Percentiles rank a stretch among this genome's conserved stretches.
phyloP scores from a whole-genome alignment of 2,329 filamentous ascomycete species.

The Xylariales sp. region DNA sequence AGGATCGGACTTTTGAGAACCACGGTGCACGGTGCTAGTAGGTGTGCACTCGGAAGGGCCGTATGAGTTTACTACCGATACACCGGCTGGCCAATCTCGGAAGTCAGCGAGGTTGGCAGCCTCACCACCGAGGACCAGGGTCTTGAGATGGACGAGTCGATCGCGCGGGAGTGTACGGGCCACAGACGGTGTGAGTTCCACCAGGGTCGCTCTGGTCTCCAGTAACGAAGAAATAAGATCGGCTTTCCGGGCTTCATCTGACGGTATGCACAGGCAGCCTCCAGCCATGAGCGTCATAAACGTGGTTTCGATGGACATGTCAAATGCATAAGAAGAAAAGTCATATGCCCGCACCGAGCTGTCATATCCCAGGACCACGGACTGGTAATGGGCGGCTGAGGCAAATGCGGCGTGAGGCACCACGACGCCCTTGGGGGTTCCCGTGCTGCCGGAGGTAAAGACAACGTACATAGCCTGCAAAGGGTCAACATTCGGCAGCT shows the following conservation, averaged over 20 bases:
- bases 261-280: too few relatives aligned
- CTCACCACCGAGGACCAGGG: background rate
- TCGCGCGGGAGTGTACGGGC: background rate
- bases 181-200: background rate
- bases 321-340: background rate
- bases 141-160: background rate
- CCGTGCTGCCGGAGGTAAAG: background rate
- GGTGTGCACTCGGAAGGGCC: background rate
- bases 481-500: too few relatives aligned
- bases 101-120: background rate
- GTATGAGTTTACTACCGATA: background rate
- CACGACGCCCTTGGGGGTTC: background rate
- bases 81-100: background rate
- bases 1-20: background rate
- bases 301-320: too few relatives aligned
- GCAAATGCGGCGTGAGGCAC: background rate
- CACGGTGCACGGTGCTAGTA: background rate
- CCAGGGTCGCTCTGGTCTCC: background rate
- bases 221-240: too few relatives aligned
- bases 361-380: background rate
- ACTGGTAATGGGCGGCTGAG: background rate
- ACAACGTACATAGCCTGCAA: too few relatives aligned
- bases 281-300: too few relatives aligned
- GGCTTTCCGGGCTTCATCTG: too few relatives aligned
- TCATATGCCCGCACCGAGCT: background rate